Conservation (phyloP, 1,139 yeast species). For the Candida buenavistaensis region DNA sequence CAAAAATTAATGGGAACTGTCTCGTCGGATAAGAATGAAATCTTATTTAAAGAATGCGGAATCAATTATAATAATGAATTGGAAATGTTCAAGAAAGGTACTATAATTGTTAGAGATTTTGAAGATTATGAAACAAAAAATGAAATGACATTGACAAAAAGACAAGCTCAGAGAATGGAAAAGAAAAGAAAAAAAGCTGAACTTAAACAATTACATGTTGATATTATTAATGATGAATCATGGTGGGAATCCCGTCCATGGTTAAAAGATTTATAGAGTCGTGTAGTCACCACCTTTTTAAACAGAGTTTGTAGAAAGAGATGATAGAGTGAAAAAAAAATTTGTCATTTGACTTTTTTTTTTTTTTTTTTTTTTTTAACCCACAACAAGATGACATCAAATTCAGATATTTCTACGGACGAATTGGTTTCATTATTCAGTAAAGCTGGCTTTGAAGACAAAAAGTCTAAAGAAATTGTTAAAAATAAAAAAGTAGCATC, state of each 20-base stretch:
- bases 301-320: neutral
- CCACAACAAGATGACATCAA: constrained; percentile 3
- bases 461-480: constrained; percentile 68
- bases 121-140: constrained; percentile 17
- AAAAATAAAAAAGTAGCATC: constrained; percentile 83
- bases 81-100: constrained; percentile 86
- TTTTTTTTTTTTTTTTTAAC: too few species aligned
- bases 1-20: constrained; percentile 69
- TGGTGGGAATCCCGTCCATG: constrained; percentile 56
- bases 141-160: constrained; percentile 25
- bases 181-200: constrained; percentile 52
- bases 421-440: constrained; percentile 48
- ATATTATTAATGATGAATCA: constrained; percentile 51
- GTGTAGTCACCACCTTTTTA: neutral
- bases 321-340: neutral
- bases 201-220: constrained; percentile 51
- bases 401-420: constrained; percentile 16
- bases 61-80: constrained; percentile 90
- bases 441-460: constrained; percentile 68
- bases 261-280: constrained; percentile 16
- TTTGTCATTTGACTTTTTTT: neutral
- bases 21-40: constrained; percentile 83
- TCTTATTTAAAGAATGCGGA: constrained; percentile 72
- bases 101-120: constrained; percentile 62
- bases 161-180: constrained; percentile 52